A percentile compares a stretch with the other conserved stretches of the same genome.
These are phyloP conservation scores for Daedaleopsis nitida DNA, from an alignment of 768 basidiomycete genomes.

Conservation along the genomic window DNA sequence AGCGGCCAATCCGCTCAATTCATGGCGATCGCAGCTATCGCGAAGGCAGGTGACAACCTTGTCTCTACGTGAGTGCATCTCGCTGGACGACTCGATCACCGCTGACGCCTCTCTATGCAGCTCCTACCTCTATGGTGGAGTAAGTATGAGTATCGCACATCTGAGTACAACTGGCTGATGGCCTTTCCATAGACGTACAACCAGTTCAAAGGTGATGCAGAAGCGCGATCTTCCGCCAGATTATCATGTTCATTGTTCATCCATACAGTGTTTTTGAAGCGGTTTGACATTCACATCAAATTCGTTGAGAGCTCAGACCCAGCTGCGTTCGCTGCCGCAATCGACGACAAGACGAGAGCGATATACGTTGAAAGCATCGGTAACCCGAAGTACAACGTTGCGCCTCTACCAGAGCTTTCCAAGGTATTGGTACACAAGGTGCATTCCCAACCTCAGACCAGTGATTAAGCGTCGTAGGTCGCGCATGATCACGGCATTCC, in stretches of 20 bases:
- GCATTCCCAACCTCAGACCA: background rate
- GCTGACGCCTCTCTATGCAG: slow-evolving; percentile 34
- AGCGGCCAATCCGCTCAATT: slow-evolving; percentile 82
- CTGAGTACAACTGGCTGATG: background rate
- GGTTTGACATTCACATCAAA: slow-evolving; percentile 64
- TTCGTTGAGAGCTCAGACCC: slow-evolving; percentile 62
- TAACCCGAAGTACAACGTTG: slow-evolving; percentile 75
- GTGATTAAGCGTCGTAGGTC: slow-evolving; percentile 39
- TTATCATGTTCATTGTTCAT: background rate
- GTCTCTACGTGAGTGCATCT: slow-evolving; percentile 57
- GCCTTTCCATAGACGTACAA: slow-evolving; percentile 54
- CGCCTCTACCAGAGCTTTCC: slow-evolving; percentile 68
- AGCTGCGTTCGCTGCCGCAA: slow-evolving; percentile 60
- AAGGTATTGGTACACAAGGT: slow-evolving; percentile 42
- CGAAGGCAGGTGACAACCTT: slow-evolving; percentile 74
- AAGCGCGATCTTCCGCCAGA: background rate
- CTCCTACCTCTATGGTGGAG: slow-evolving; percentile 69
- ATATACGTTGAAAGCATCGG: slow-evolving; percentile 77
- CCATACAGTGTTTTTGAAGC: slow-evolving; percentile 60
- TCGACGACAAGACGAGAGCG: slow-evolving; percentile 78
- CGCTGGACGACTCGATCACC: background rate
- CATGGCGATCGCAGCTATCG: slow-evolving; percentile 63
- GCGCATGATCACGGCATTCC: slow-evolving; percentile 76
- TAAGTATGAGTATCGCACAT: slow-evolving; percentile 33
- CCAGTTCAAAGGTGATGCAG: slow-evolving; percentile 60